These are phyloP conservation scores for Hanseniaspora guilliermondii DNA, from an alignment of 805 yeast species.

Conservation along the genomic window DNA sequence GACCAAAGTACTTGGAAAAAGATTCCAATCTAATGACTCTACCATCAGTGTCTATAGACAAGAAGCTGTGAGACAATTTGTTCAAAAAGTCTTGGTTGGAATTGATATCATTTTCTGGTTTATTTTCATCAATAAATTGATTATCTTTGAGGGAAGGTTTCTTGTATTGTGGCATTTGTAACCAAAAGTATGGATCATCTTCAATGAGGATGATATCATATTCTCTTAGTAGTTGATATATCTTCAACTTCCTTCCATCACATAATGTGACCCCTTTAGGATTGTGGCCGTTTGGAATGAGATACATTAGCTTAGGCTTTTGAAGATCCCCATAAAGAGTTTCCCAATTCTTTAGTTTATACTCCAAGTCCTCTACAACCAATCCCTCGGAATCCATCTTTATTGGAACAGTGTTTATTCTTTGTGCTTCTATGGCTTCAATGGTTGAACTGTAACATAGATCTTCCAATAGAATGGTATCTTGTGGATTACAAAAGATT, in stretches of 20 bases:
- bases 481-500: constrained; percentile 59
- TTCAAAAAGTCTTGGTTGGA: constrained; percentile 34
- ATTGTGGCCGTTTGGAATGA: constrained; percentile 87
- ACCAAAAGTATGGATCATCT: constrained; percentile 90
- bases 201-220: constrained; percentile 72
- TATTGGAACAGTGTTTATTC: constrained; percentile 50
- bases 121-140: neutral
- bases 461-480: constrained; percentile 61
- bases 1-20: constrained; percentile 66
- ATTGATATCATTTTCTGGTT: constrained; percentile 20
- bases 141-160: constrained; percentile 19
- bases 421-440: constrained; percentile 59
- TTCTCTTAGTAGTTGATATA: constrained; percentile 60
- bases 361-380: constrained; percentile 49
- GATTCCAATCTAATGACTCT: constrained; percentile 68
- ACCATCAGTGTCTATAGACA: constrained; percentile 63
- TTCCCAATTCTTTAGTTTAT: constrained; percentile 50
- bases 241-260: constrained; percentile 52
- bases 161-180: constrained; percentile 70
- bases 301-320: constrained; percentile 69
- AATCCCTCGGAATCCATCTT: constrained; percentile 64
- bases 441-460: constrained; percentile 65
- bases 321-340: constrained; percentile 32
- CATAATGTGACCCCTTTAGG: constrained; percentile 80
- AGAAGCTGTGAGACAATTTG: constrained; percentile 48